Evolutionary conservation across 2,329 filamentous ascomycete species (phyloP).

Genomic region (Fusarium sambucinum): DNA sequence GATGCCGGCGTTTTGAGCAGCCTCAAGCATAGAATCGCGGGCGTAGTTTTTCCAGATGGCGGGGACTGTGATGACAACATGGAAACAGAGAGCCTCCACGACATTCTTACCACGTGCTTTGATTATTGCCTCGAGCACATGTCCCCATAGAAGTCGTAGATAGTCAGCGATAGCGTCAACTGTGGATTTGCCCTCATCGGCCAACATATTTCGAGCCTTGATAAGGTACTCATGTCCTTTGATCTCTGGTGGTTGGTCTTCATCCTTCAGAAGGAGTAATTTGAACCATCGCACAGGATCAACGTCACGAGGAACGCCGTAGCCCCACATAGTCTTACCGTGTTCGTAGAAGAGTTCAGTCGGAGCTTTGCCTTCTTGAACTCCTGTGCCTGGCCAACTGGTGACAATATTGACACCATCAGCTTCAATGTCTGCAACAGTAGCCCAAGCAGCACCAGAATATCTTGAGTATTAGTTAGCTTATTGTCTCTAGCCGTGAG

Average conservation of each 20-base stretch:
- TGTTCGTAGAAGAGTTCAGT: conserved; percentile 1
- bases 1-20: neutral
- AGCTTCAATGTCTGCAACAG: neutral
- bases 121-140: neutral
- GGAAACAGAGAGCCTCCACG: neutral
- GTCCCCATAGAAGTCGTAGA: neutral
- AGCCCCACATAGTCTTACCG: neutral
- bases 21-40: neutral
- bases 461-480: neutral
- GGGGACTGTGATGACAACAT: conserved; percentile 6
- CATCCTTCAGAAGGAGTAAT: neutral
- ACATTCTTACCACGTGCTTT: neutral
- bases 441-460: neutral
- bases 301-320: neutral
- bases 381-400: neutral
- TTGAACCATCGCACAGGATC: conserved; percentile 10
- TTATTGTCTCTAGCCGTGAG: neutral
- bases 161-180: neutral
- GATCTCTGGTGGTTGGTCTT: neutral
- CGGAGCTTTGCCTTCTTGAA: neutral
- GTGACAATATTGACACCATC: neutral
- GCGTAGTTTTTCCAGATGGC: conserved; percentile 7
- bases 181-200: neutral
- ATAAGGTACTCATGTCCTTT: neutral
- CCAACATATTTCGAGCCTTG: neutral